phyloP scores from a whole-genome alignment of 495 filamentous ascomycete genomes.

The Aspergillus avenaceus region DNA sequence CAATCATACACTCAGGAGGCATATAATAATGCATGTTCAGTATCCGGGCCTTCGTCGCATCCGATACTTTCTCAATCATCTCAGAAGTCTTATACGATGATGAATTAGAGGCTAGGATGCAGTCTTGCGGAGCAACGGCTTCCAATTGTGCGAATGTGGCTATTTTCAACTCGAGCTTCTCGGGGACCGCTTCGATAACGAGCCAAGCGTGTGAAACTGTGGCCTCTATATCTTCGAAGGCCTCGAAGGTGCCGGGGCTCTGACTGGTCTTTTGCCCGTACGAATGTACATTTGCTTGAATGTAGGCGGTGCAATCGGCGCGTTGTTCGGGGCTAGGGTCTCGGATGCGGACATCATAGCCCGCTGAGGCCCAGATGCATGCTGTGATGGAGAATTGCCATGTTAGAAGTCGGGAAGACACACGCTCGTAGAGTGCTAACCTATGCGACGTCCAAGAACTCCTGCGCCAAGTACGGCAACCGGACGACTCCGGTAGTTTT shows the following conservation, averaged over 20 bases:
- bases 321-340: slow-evolving; percentile 38
- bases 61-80: slow-evolving; percentile 40
- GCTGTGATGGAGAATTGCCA: slow-evolving; percentile 5
- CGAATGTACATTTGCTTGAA: slow-evolving; percentile 29
- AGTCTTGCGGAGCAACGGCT: slow-evolving; percentile 31
- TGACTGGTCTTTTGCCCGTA: slow-evolving; percentile 30
- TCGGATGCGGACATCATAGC: slow-evolving; percentile 36
- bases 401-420: neutral
- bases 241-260: slow-evolving; percentile 20
- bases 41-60: slow-evolving; percentile 22
- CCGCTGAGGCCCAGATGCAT: slow-evolving; percentile 38
- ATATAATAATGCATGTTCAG: slow-evolving; percentile 48
- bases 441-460: slow-evolving; percentile 43
- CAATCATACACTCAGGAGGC: slow-evolving; percentile 36
- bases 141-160: slow-evolving; percentile 46
- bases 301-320: slow-evolving; percentile 28
- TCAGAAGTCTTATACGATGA: slow-evolving; percentile 43
- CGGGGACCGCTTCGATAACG: slow-evolving; percentile 53
- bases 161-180: slow-evolving; percentile 49
- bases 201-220: slow-evolving; percentile 43
- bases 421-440: slow-evolving; percentile 8
- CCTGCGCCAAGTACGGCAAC: slow-evolving; percentile 44
- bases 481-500: slow-evolving; percentile 30
- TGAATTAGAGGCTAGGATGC: slow-evolving; percentile 51
- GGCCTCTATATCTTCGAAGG: slow-evolving; percentile 29